Conservation (phyloP, 2,329 filamentous ascomycete species). For the Pseudocercospora eumusae region DNA sequence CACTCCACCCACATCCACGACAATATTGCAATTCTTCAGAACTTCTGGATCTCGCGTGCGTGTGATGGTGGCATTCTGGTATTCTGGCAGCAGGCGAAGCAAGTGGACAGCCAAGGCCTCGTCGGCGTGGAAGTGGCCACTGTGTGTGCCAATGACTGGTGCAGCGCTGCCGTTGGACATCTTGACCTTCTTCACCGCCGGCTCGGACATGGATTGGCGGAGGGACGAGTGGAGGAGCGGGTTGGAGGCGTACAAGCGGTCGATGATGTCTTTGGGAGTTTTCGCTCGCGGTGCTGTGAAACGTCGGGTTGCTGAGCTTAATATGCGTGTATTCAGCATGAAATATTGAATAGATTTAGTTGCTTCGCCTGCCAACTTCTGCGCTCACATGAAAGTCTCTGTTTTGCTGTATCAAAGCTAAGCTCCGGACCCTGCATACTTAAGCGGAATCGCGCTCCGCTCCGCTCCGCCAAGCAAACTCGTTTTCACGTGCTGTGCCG, state of each 20-base stretch:
- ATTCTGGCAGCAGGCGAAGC: constrained; percentile 83
- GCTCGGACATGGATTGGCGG: constrained; percentile 31
- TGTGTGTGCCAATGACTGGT: constrained; percentile 83
- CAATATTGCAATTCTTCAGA: constrained; percentile 83
- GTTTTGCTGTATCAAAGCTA: no score
- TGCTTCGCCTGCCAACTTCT: constrained; percentile 8
- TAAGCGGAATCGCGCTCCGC: not conserved
- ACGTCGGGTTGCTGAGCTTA: not conserved
- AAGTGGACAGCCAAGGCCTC: constrained; percentile 96
- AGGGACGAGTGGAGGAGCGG: constrained; percentile 22
- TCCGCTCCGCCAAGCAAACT: not conserved
- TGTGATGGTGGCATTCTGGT: constrained; percentile 70
- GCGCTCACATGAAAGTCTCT: constrained; percentile 7
- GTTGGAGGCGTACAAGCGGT: constrained; percentile 21
- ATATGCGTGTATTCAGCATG: not conserved
- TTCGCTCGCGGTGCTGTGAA: constrained; percentile 5
- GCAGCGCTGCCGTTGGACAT: constrained; percentile 53
- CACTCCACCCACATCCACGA: constrained; percentile 96
- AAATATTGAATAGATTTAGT: not conserved
- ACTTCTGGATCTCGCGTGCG: constrained; percentile 82
- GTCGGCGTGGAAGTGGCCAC: constrained; percentile 97
- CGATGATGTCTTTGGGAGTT: constrained; percentile 17
- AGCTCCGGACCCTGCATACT: constrained; percentile 1
- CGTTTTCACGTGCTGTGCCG: not conserved
- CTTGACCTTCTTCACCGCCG: constrained; percentile 76